Evolutionary conservation across 1,139 yeast genomes (phyloP).

Genomic region (Kodamaea alishanica): DNA sequence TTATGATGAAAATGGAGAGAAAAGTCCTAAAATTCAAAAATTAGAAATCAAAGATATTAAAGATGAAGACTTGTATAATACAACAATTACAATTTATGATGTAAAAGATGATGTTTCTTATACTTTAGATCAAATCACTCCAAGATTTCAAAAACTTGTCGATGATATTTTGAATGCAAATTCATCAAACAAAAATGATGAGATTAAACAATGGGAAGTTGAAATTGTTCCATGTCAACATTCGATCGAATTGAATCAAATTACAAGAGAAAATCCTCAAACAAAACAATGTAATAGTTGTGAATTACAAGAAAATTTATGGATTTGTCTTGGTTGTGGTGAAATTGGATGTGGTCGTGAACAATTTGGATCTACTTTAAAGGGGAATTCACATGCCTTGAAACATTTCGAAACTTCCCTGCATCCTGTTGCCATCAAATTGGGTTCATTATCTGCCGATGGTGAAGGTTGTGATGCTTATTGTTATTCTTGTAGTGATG

Average conservation of each 20-base stretch:
- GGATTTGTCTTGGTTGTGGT: conserved; percentile 93
- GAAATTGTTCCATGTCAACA: conserved; percentile 81
- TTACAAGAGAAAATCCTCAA: conserved; percentile 6
- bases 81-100: conserved; percentile 45
- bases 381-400: conserved; percentile 90
- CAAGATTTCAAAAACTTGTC: conserved; percentile 29
- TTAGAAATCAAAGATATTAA: conserved; percentile 68
- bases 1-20: conserved; percentile 27
- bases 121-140: conserved; percentile 21
- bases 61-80: conserved; percentile 67
- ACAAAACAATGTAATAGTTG: conserved; percentile 54
- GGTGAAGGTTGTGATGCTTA: conserved; percentile 65
- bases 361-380: conserved; percentile 82
- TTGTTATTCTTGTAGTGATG: conserved; percentile 88
- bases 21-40: conserved; percentile 59
- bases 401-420: conserved; percentile 53
- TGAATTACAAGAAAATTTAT: conserved; percentile 62
- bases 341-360: conserved; percentile 87
- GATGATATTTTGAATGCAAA: conserved; percentile 56
- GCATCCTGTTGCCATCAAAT: conserved; percentile 83
- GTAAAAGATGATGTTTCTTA: conserved; percentile 23
- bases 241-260: conserved; percentile 50
- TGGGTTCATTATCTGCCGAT: conserved; percentile 80
- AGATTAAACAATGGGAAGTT: conserved; percentile 88
- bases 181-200: conserved; percentile 65